phyloP scores from a whole-genome alignment of 2,329 filamentous ascomycete species.

The Xylaria sp. region DNA sequence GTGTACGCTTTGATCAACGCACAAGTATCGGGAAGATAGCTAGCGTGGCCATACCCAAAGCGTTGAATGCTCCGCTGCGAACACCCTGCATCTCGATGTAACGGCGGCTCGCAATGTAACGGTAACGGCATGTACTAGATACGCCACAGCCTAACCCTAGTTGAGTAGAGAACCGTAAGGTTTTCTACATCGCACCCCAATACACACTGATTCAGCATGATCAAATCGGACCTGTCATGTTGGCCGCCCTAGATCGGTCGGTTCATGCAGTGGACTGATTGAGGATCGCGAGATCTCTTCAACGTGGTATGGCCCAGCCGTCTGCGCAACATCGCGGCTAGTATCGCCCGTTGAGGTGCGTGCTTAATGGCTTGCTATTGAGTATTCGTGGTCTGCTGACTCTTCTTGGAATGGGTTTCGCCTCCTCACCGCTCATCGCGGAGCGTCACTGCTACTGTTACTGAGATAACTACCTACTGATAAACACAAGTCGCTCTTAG shows the following conservation, averaged over 20 bases:
- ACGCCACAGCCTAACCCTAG: constrained; percentile 27
- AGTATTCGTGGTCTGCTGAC: constrained; percentile 20
- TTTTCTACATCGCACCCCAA: constrained; percentile 8
- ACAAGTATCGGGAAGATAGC: constrained; percentile 25
- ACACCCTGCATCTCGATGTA: constrained; percentile 35
- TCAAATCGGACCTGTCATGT: constrained; percentile 26
- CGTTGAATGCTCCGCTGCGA: constrained; percentile 34
- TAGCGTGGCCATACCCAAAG: constrained; percentile 30
- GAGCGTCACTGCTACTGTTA: constrained; percentile 9
- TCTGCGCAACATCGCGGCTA: constrained; percentile 29
- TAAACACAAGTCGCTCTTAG: constrained; percentile 8
- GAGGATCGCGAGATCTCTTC: constrained; percentile 35
- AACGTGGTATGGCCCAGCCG: constrained; percentile 28
- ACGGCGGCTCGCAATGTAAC: constrained; percentile 38
- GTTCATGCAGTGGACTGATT: constrained; percentile 37
- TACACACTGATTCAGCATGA: constrained; percentile 21
- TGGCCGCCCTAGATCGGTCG: constrained; percentile 28
- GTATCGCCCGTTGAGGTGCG: constrained; percentile 17
- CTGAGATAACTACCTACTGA: background rate
- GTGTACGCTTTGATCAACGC: constrained; percentile 25
- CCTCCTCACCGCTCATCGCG: constrained; percentile 32
- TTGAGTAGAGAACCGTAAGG: constrained; percentile 6
- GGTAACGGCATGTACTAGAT: constrained; percentile 27
- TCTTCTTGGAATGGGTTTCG: constrained; percentile 16
- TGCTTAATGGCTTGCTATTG: background rate